Evolutionary conservation across 169 alveolate species (phyloP), one percentile per base, ranked within the genome.

Genomic region (Plasmodium inui): DNA sequence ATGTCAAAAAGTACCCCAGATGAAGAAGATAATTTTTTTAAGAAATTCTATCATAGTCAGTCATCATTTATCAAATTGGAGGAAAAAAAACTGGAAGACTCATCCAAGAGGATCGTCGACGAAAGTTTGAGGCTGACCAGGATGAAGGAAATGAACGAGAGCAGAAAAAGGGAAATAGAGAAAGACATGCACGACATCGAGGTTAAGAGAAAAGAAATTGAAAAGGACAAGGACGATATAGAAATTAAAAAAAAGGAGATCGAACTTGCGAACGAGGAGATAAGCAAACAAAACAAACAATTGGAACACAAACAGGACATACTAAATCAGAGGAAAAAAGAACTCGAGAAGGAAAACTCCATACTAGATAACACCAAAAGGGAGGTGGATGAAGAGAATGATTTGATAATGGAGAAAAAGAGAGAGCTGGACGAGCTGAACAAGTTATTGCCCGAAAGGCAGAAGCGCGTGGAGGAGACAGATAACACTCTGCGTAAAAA

Each of bases 21-120:
- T 8, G 41, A 71, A 19, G 85, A 85, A 17, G 80, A 73, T 12
- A 72, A 72, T 46, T 72, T 84, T 72, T 84, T 34, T 41, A 76
- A 85, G 39, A 73, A 85, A 85, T 44, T 85, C 32, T 74, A 73
- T 72, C 55, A 44, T 28, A 85, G 81, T 12, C 73, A 85, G 67
- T 85, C 93, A 28, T 85, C 93, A 28, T 28, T 85, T 74, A 46
- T 85, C 22, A 85, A 85, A 74, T 73, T 67, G 19, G 93, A 85
- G 79, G 93, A 85, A 37, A 73, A 34, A 55, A 85, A 39, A 32
- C 46, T 85, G 26, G 93, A 74, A 32, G 86, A 85, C 50, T 85
- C 86, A 1, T 85, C 93, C n/a, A 72, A 85, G 61, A 44, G 44
- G 28, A 85, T 85, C 61, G 55, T 61, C 17, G 93, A 85, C 22